phyloP scores from a whole-genome alignment of 306 rosid genomes.

The Echinosophora koreensis region DNA sequence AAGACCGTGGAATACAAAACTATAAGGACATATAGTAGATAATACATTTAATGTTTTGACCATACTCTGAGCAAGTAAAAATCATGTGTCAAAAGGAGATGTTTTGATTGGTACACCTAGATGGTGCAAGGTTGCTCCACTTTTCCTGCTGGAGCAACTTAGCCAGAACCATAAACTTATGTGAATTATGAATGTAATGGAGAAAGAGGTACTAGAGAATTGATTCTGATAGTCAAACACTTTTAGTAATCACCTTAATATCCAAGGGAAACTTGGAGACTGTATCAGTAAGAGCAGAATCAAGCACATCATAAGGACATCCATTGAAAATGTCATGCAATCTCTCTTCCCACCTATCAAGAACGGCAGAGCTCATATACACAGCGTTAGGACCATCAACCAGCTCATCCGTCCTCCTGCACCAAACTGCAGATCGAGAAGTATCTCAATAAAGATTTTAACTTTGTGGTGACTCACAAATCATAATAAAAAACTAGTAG shows the following conservation, averaged over 20 bases:
- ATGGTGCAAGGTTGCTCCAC: too few relatives aligned
- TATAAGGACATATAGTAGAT: too few relatives aligned
- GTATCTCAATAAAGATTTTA: constrained; percentile 5
- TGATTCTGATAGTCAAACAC: background rate
- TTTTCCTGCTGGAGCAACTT: too few relatives aligned
- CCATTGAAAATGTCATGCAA: constrained; percentile 76
- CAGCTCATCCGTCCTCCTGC: constrained; percentile 90
- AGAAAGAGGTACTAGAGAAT: background rate
- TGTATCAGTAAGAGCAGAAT: constrained; percentile 79
- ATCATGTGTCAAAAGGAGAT: too few relatives aligned
- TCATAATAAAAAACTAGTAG: background rate
- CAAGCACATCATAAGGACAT: constrained; percentile 79
- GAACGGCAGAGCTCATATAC: constrained; percentile 73
- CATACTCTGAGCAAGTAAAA: too few relatives aligned
- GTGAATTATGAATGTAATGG: background rate
- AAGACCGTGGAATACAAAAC: too few relatives aligned
- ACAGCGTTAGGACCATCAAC: constrained; percentile 89
- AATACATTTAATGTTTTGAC: too few relatives aligned
- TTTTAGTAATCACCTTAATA: constrained; percentile 62
- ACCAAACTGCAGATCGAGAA: constrained; percentile 70
- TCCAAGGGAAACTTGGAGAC: constrained; percentile 73
- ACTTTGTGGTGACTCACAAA: too few relatives aligned
- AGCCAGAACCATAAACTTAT: too few relatives aligned
- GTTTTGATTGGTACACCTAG: too few relatives aligned
- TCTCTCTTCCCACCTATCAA: constrained; percentile 91